These are phyloP conservation scores for Leccinum angustisporum DNA, from an alignment of 1,284 basidiomycete genomes.

Conservation along the genomic window DNA sequence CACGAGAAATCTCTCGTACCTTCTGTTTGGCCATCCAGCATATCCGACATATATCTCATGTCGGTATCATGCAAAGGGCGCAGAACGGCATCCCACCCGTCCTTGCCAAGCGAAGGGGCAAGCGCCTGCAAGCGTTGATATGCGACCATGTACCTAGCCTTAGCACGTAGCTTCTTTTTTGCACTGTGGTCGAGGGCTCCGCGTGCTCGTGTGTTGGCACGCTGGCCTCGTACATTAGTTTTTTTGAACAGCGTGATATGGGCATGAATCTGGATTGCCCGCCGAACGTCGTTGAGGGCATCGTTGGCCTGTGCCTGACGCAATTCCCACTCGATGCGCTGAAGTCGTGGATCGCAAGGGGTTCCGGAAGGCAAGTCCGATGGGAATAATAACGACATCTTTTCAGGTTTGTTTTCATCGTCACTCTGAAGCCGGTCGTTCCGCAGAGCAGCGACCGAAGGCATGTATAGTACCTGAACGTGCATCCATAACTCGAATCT, in stretches of 20 bases:
- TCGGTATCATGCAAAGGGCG: background rate
- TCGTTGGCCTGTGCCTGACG: background rate
- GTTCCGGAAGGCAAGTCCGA: background rate
- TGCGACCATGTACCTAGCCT: background rate
- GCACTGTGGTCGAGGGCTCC: background rate
- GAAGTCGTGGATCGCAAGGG: background rate
- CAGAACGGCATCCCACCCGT: background rate
- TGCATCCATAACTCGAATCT: background rate
- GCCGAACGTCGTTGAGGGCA: background rate
- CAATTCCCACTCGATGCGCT: background rate
- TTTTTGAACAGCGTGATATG: conserved; percentile 1
- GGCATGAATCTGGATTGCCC: background rate
- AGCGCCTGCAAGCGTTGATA: background rate
- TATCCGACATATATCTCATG: conserved; percentile 3
- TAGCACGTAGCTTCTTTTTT: background rate
- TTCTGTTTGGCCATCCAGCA: conserved; percentile 3
- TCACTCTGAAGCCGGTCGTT: too few relatives aligned
- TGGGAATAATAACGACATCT: background rate
- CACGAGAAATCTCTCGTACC: background rate
- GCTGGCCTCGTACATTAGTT: background rate
- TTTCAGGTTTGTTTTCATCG: background rate
- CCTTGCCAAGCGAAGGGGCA: background rate
- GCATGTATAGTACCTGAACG: conserved; percentile 5
- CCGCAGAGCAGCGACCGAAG: background rate
- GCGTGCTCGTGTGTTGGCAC: background rate